Base-by-base conservation (phyloP, 805 yeast species). In the Diddensiella caesifluorescens region DNA sequence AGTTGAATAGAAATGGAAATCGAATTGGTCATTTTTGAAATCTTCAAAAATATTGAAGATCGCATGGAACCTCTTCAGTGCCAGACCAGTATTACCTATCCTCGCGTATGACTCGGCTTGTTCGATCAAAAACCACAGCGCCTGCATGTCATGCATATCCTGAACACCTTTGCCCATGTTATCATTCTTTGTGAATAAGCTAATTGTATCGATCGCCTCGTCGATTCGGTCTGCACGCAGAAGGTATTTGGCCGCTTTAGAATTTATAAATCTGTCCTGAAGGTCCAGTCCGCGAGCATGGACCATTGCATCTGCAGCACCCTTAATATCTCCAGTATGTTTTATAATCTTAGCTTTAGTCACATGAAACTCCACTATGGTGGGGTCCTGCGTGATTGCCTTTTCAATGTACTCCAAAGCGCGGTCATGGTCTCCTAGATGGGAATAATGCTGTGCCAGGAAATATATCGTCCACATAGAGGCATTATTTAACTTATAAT, bases 1-100 rank as follows among this genome's bases (percentile, higher is more conserved):
- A 71, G 85, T 76, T 59, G 95, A 83, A 61, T 86, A 92, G 35
- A 84, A 80, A 60, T 92, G 97, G 80, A 90, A 92, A 61, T 92
- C 99, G 49, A 83, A 73, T 66, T 92, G 97, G 58, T 92, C 98
- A 48, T 75, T 76, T 56, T 70, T 75, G 63, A 79, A 88, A 40
- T 78, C 83, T 33, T 77, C 71, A 62, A 79, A 88, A 22, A 83
- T 74, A 46, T 77, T 77, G 38, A 77, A 67, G 35, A 88, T 71
- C 2, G 86, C 79, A 31, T 67, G 61, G 58, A 73, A 85, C 54
- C 97, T 74, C 63, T 92, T 92, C 48, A 88, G 65, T 0, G 97
- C 78, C 50, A 92, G 64, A 0, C 95, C 95, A 20, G 62, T 67
- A 36, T 73, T 63, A 50, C 76, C 82, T 32, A 77, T 54, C 53